These are phyloP conservation scores for Rhodotorula sp. DNA, from an alignment of 1,284 basidiomycete species.

Conservation along the genomic window DNA sequence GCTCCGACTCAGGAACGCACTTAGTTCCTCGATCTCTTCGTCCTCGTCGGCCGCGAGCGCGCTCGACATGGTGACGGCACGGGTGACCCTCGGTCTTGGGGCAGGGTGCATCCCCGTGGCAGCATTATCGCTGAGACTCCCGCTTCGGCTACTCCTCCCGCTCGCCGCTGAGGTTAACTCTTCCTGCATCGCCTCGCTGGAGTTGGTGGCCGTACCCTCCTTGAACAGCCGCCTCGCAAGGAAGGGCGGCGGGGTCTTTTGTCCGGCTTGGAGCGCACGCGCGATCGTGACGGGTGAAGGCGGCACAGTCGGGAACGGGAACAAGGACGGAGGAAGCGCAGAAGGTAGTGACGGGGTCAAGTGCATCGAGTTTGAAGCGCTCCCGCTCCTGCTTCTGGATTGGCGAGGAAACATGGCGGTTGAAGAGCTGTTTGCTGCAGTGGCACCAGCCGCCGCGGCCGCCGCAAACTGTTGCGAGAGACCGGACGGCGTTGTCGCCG, in stretches of 20 bases:
- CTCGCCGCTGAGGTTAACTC: constrained; percentile 10
- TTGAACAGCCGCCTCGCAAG: constrained; percentile 36
- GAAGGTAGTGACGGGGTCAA: not conserved
- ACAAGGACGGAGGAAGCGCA: not conserved
- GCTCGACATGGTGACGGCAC: constrained; percentile 5
- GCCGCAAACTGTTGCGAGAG: not conserved
- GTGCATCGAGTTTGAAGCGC: constrained; percentile 5
- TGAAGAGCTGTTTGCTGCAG: not conserved
- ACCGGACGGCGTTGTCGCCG: not conserved
- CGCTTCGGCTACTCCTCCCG: constrained; percentile 24
- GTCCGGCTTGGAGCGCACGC: constrained; percentile 21
- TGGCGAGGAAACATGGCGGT: constrained; percentile 7
- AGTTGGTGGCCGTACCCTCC: not conserved
- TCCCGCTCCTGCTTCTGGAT: constrained; percentile 14
- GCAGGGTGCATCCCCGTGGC: not conserved
- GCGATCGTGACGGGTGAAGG: constrained; percentile 34
- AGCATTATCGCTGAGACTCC: constrained; percentile 14
- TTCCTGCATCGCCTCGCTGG: constrained; percentile 9
- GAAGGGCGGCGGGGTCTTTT: constrained; percentile 36
- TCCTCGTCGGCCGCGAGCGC: constrained; percentile 18
- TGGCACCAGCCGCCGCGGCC: too few species aligned
- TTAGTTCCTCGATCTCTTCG: constrained; percentile 25
- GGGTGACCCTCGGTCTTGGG: not conserved
- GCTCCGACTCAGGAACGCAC: constrained; percentile 19
- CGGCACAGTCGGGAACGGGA: constrained; percentile 14